Conservation (phyloP, 495 filamentous ascomycete species). For the Polyplosphaeria fusca region DNA sequence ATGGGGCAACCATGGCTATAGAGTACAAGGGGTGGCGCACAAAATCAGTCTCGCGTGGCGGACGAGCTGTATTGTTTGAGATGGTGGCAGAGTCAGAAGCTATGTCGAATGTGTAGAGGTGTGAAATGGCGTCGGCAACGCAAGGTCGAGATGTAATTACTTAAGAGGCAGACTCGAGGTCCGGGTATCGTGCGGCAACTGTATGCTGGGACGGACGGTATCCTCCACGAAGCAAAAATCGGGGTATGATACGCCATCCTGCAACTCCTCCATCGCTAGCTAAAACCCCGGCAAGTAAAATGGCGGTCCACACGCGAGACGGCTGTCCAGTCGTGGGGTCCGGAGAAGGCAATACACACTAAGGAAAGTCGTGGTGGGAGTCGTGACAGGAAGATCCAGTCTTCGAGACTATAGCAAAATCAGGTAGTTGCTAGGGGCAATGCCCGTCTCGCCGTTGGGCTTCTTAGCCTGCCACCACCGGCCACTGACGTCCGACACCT, state of each 20-base stretch:
- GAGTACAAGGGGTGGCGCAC: too few species aligned
- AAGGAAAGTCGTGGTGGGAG: slow-evolving; percentile 14
- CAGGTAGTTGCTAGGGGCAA: slow-evolving; percentile 96
- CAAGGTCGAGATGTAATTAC: slow-evolving; percentile 12
- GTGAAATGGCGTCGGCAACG: too few species aligned
- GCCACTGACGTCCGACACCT: slow-evolving; percentile 95
- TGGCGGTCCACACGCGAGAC: neutral
- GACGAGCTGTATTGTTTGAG: too few species aligned
- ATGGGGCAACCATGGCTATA: too few species aligned
- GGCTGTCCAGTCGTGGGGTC: slow-evolving; percentile 1
- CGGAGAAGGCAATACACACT: slow-evolving; percentile 20
- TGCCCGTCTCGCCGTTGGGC: slow-evolving; percentile 90
- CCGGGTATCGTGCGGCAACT: slow-evolving; percentile 23
- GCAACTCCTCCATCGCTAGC: slow-evolving; percentile 5
- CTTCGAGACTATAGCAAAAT: slow-evolving; percentile 70
- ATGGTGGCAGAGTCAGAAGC: too few species aligned
- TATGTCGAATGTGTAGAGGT: too few species aligned
- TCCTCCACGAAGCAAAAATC: neutral
- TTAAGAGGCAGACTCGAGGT: slow-evolving; percentile 12
- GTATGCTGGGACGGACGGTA: neutral
- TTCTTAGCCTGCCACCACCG: slow-evolving; percentile 99
- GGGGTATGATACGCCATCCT: neutral
- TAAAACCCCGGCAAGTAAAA: slow-evolving; percentile 6
- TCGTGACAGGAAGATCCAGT: slow-evolving; percentile 33
- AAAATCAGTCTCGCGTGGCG: too few species aligned